Evolutionary conservation across 192 early-diverging fungal species (phyloP), one percentile per base, ranked within the genome.

Genomic region (Podila clonocystis): DNA sequence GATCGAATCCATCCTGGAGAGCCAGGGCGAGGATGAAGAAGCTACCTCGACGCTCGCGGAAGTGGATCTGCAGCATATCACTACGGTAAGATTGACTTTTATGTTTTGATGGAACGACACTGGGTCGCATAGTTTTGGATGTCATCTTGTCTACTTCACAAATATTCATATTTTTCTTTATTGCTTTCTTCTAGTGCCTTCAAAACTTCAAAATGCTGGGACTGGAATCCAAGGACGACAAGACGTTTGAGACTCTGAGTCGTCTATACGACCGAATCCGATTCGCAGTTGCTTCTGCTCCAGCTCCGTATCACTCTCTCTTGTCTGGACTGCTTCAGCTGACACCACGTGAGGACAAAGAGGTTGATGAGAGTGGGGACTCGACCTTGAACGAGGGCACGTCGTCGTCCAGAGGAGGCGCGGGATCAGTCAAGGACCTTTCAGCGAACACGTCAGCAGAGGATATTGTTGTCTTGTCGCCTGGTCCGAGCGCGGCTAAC

Each of bases 171-270:
- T 26, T 13, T 17, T 30, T 34, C 0, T 30, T 63, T 48, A 30
- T 45, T 31, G 4, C 9, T 48, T 62, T 20, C 34, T 41, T 63
- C 36, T 63, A 65, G 63, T 30, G 48, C n/a, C 63, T 65, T 30
- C 63, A 65, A 65, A 65, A 65, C 26, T 26, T 65, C 63, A 41
- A 26, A 12, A 20, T 65, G 19, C 20, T 65, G 0, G 63, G 63
- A 7, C 24, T 65, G 17, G 63, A 48, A 52, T 52, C 50, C 20
- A 55, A 55, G 4, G 52, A 26, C 41, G 41, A 45, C 20, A 55
- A 55, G 52, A 55, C 24, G 8, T 26, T 55, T 24, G 52, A 55
- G n/a, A 24, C 17, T 24, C 24, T 55, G 13, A 45, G 41, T 15
- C 41, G 19, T 24, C 20, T 55, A 22, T 26, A 55, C 52, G 52